Percentiles rank a stretch among this genome's conserved stretches.
Evolutionary conservation across 2,329 filamentous ascomycete genomes (phyloP).

Genomic region (Aspergillus versicolor): DNA sequence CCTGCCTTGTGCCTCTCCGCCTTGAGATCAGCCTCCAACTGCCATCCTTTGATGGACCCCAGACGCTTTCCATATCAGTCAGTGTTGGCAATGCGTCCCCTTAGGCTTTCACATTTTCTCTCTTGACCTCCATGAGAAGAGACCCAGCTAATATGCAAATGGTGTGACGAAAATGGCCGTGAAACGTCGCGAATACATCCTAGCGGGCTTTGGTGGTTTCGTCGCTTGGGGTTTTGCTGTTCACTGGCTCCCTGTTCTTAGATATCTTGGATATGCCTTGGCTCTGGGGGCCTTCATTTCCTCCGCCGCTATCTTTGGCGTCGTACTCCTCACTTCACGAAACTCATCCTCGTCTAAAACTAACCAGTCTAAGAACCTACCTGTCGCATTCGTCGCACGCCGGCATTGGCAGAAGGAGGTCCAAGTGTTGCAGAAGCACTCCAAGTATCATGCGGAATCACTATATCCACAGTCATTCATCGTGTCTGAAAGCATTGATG

Average conservation of each 20-base stretch:
- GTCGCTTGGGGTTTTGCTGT: conserved; percentile 85
- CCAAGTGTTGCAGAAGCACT: conserved; percentile 62
- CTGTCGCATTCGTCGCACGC: conserved; percentile 60
- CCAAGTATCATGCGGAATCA: conserved; percentile 65
- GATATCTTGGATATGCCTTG: conserved; percentile 84
- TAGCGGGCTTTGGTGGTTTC: conserved; percentile 51
- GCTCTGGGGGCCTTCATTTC: conserved; percentile 63
- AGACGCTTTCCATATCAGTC: background rate
- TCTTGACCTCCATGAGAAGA: conserved; percentile 34
- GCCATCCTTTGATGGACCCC: background rate
- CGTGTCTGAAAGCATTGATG: conserved; percentile 77
- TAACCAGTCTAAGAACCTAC: conserved; percentile 45
- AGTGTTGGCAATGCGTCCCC: background rate
- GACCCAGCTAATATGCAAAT: conserved; percentile 9
- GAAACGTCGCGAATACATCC: conserved; percentile 43
- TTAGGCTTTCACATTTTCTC: conserved; percentile 1
- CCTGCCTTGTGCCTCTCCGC: background rate
- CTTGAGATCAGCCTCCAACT: background rate
- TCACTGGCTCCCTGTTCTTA: conserved; percentile 77
- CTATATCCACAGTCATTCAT: conserved; percentile 74
- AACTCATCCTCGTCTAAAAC: conserved; percentile 35
- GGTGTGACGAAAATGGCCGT: conserved; percentile 47
- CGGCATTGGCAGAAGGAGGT: conserved; percentile 70
- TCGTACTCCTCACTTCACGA: conserved; percentile 60
- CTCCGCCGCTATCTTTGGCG: conserved; percentile 54